Percentiles rank a stretch among this genome's conserved stretches.
Evolutionary conservation across 495 filamentous ascomycete genomes (phyloP).

Genomic region (Hypoxylon intermedium): DNA sequence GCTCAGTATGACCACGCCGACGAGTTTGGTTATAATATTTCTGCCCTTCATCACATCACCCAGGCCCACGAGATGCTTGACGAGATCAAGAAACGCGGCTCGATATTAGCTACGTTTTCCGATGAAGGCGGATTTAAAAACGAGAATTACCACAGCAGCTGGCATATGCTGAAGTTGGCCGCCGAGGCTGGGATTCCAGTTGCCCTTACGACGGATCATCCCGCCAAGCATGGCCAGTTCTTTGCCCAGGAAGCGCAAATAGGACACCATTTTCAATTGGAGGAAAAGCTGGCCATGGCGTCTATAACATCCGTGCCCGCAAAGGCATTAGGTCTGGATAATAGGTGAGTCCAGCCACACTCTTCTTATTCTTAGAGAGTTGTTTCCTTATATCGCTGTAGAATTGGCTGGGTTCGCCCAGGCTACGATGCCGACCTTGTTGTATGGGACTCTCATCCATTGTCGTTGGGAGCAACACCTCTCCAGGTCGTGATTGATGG

Average conservation of each 20-base stretch:
- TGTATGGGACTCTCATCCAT: slow-evolving; percentile 60
- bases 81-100: slow-evolving; percentile 51
- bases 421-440: slow-evolving; percentile 64
- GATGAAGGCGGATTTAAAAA: not conserved
- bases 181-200: not conserved
- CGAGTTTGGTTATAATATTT: slow-evolving; percentile 56
- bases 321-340: slow-evolving; percentile 51
- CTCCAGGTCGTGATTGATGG: slow-evolving; percentile 61
- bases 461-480: slow-evolving; percentile 56
- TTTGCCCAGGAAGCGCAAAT: slow-evolving; percentile 1
- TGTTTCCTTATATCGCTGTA: not conserved
- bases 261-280: slow-evolving; percentile 49
- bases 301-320: slow-evolving; percentile 57
- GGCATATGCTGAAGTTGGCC: not conserved
- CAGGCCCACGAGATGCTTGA: slow-evolving; percentile 57
- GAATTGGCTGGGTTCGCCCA: slow-evolving; percentile 54
- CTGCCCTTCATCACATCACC: slow-evolving; percentile 61
- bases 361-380: not conserved
- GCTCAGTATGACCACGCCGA: slow-evolving; percentile 54
- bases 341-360: not conserved
- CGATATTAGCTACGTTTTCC: not conserved
- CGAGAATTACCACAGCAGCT: slow-evolving; percentile 1
- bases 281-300: slow-evolving; percentile 56
- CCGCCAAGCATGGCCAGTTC: slow-evolving; percentile 1
- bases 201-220: not conserved